These are phyloP conservation scores for Annulohypoxylon maeteangense DNA, from an alignment of 495 filamentous ascomycete genomes.

Conservation along the genomic window DNA sequence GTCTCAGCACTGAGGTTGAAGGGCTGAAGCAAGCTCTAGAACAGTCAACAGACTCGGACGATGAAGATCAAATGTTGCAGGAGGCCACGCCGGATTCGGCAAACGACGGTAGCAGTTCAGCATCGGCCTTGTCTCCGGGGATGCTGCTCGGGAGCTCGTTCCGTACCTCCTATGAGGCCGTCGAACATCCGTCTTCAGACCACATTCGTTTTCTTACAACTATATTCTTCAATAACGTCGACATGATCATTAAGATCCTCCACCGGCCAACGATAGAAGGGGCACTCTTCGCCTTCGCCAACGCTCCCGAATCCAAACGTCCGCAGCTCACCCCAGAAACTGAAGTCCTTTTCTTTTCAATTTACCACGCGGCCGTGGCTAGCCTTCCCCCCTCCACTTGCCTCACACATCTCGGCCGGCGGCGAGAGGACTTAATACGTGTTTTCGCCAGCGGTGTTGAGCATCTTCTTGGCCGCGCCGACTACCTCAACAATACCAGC, in stretches of 20 bases:
- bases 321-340: slow-evolving; percentile 38
- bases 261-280: slow-evolving; percentile 58
- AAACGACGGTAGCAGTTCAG: slow-evolving; percentile 59
- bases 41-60: slow-evolving; percentile 58
- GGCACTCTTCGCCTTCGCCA: slow-evolving; percentile 52
- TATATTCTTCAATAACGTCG: slow-evolving; percentile 67
- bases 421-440: slow-evolving; percentile 58
- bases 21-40: slow-evolving; percentile 53
- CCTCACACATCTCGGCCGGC: slow-evolving; percentile 53
- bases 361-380: slow-evolving; percentile 70
- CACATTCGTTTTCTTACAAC: slow-evolving; percentile 68
- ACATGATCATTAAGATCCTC: slow-evolving; percentile 64
- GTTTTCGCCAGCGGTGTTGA: slow-evolving; percentile 69
- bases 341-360: slow-evolving; percentile 69
- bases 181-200: slow-evolving; percentile 64
- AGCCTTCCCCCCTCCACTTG: slow-evolving; percentile 61
- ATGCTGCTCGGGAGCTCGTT: slow-evolving; percentile 62
- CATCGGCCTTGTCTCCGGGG: slow-evolving; percentile 64
- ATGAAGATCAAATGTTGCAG: slow-evolving; percentile 52
- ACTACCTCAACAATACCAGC: slow-evolving; percentile 74
- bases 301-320: slow-evolving; percentile 46
- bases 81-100: slow-evolving; percentile 59
- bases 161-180: slow-evolving; percentile 27
- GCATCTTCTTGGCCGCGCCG: slow-evolving; percentile 72
- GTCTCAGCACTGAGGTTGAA: slow-evolving; percentile 74